These are phyloP conservation scores for Gillenia trifoliata DNA, from an alignment of 306 rosid genomes.

Conservation along the genomic window DNA sequence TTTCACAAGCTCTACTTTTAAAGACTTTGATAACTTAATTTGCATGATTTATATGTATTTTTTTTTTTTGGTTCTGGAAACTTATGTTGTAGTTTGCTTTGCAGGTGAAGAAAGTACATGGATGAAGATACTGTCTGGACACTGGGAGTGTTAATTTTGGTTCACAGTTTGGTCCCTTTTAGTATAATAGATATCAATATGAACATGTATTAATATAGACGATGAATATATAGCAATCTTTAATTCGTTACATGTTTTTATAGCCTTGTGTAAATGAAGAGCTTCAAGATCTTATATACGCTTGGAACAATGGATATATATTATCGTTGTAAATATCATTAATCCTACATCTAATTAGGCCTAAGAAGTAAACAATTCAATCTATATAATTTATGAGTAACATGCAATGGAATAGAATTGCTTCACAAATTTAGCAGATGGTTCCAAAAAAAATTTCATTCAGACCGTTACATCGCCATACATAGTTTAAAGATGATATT, in stretches of 20 bases:
- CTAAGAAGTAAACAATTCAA: neutral
- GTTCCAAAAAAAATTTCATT: too few relatives aligned
- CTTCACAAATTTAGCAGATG: neutral
- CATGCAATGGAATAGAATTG: neutral
- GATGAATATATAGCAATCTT: slow-evolving; percentile 16
- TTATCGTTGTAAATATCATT: neutral
- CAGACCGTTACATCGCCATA: too few relatives aligned
- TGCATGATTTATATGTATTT: neutral
- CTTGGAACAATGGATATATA: neutral
- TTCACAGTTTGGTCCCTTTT: neutral
- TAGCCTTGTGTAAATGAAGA: neutral
- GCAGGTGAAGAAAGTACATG: slow-evolving; percentile 53
- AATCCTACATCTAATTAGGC: neutral
- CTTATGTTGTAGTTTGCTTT: neutral
- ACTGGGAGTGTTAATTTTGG: neutral
- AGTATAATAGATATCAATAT: neutral
- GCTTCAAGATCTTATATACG: neutral
- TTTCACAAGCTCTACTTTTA: neutral
- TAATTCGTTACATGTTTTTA: slow-evolving; percentile 2
- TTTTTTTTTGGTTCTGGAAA: neutral
- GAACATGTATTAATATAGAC: neutral
- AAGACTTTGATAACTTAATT: neutral
- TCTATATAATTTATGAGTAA: neutral
- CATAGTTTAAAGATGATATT: too few relatives aligned
- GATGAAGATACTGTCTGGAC: slow-evolving; percentile 27